A percentile compares a stretch with the other conserved stretches of the same genome.
Conservation (phyloP, 2,329 filamentous ascomycete species). For the Epichloe aotearoae region DNA sequence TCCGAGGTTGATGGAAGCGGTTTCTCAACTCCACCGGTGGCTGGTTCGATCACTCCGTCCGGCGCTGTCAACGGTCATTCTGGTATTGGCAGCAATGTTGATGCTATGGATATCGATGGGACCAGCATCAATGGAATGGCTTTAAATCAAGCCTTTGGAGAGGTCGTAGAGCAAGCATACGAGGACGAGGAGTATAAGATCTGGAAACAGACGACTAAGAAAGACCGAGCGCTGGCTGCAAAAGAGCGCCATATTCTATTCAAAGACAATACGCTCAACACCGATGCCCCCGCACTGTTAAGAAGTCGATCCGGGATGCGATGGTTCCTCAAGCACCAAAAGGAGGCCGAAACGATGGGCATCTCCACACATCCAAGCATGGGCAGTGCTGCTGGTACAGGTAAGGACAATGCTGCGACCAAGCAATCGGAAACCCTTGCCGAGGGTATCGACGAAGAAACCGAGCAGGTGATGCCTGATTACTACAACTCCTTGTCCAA, state of each 20-base stretch:
- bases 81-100: constrained; percentile 58
- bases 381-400: constrained; percentile 23
- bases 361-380: constrained; percentile 23
- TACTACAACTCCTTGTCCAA: constrained; percentile 85
- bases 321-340: constrained; percentile 68
- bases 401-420: constrained; percentile 31
- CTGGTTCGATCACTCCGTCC: constrained; percentile 60
- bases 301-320: constrained; percentile 82
- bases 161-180: constrained; percentile 61
- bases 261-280: constrained; percentile 68
- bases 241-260: constrained; percentile 81
- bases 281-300: constrained; percentile 76
- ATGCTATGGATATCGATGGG: constrained; percentile 79
- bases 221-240: constrained; percentile 74
- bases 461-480: constrained; percentile 75
- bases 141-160: constrained; percentile 48
- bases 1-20: constrained; percentile 79
- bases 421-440: constrained; percentile 62
- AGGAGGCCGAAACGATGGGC: constrained; percentile 46
- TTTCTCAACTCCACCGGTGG: constrained; percentile 66
- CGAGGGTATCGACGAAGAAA: constrained; percentile 86
- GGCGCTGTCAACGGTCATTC: constrained; percentile 54
- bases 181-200: constrained; percentile 93
- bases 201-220: constrained; percentile 98
- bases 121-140: constrained; percentile 55